Percentiles rank a stretch among this genome's conserved stretches.
phyloP scores from a whole-genome alignment of 2,329 filamentous ascomycete species.

The Geosmithia flava region DNA sequence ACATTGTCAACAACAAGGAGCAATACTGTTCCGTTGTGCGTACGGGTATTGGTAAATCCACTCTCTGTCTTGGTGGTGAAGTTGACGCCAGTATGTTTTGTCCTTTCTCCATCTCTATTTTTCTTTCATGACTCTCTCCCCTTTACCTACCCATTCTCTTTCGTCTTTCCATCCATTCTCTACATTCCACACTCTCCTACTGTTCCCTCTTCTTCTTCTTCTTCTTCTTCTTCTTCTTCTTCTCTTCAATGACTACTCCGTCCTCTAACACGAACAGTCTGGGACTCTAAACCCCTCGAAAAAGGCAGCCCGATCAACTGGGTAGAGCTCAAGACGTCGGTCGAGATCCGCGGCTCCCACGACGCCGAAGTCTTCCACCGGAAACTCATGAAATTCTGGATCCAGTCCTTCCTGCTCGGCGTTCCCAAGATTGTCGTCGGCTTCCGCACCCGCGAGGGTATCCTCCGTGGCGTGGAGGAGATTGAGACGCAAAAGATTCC shows the following conservation, averaged over 20 bases:
- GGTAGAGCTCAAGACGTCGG: slow-evolving; percentile 91
- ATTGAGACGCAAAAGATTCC: slow-evolving; percentile 73
- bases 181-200: neutral
- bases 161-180: no score
- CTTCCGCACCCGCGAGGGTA: slow-evolving; percentile 62
- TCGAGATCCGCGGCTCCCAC: slow-evolving; percentile 52
- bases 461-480: slow-evolving; percentile 62
- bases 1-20: slow-evolving; percentile 73
- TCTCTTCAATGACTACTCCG: neutral
- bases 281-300: slow-evolving; percentile 64
- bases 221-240: neutral
- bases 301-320: slow-evolving; percentile 66
- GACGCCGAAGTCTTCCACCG: slow-evolving; percentile 70
- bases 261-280: slow-evolving; percentile 44
- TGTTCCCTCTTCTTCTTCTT: neutral
- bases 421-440: slow-evolving; percentile 88
- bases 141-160: neutral
- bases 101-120: slow-evolving; percentile 4
- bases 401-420: slow-evolving; percentile 86
- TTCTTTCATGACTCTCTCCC: no score
- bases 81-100: slow-evolving; percentile 66
- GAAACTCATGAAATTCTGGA: slow-evolving; percentile 93
- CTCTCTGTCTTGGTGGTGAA: slow-evolving; percentile 77
- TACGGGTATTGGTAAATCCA: slow-evolving; percentile 68
- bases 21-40: slow-evolving; percentile 94